Percentiles rank a stretch among this genome's conserved stretches.
Evolutionary conservation across 495 filamentous ascomycete genomes (phyloP).

Genomic region (Darksidea phi): DNA sequence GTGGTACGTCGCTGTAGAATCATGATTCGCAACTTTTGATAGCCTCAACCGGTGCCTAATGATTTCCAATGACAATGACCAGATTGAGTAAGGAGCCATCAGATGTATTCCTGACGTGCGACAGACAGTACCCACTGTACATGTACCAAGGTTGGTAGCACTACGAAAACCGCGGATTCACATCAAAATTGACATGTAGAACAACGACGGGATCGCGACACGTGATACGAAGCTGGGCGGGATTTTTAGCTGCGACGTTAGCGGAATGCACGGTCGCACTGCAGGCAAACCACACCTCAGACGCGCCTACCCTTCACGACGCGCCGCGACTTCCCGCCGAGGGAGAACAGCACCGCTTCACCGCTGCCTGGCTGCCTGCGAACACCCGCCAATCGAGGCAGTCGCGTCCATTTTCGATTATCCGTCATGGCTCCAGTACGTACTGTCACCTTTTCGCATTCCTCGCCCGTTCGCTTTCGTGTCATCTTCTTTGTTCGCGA

Average conservation of each 20-base stretch:
- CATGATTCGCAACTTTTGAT: too few species aligned
- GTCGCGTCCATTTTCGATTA: constrained; percentile 45
- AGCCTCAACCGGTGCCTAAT: too few species aligned
- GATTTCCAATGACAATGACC: too few species aligned
- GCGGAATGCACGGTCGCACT: background rate
- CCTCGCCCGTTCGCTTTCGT: background rate
- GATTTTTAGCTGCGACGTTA: background rate
- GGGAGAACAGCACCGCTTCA: background rate
- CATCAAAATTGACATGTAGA: too few species aligned
- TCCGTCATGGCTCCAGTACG: constrained; percentile 43
- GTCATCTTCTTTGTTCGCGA: background rate
- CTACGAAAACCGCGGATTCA: too few species aligned
- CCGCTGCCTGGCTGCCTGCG: background rate
- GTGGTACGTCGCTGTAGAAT: too few species aligned
- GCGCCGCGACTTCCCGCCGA: constrained; percentile 22
- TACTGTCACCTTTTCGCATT: constrained; percentile 6
- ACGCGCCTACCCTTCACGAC: constrained; percentile 22
- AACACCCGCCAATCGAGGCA: constrained; percentile 7
- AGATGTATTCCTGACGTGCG: too few species aligned
- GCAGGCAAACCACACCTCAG: background rate
- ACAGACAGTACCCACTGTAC: too few species aligned
- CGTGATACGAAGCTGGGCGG: too few species aligned
- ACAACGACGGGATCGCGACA: too few species aligned
- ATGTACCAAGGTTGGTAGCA: too few species aligned
- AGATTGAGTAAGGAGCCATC: too few species aligned